These are phyloP conservation scores for Plasmodium inui DNA, from an alignment of 169 alveolate genomes.

Conservation along the genomic window DNA sequence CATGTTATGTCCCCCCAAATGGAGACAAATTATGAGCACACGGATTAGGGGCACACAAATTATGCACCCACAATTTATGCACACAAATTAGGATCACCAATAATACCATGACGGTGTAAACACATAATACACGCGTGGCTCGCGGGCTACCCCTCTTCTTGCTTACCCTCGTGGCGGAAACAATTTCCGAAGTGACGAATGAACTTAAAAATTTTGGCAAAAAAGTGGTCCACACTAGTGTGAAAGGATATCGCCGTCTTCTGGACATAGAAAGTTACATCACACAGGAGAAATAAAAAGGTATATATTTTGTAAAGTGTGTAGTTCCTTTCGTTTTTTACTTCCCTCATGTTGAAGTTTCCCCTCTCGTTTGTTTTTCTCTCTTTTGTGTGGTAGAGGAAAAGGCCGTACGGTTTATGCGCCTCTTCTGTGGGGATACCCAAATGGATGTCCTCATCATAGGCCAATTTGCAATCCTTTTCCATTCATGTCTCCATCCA, in stretches of 20 bases:
- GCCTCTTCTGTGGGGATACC: no score
- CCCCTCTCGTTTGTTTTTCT: slow-evolving; percentile 20
- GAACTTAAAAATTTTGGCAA: neutral
- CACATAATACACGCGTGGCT: neutral
- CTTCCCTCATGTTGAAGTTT: slow-evolving; percentile 7
- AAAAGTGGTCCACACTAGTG: neutral
- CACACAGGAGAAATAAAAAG: slow-evolving; percentile 10
- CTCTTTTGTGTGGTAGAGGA: neutral
- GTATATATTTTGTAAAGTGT: neutral
- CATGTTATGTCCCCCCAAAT: no score
- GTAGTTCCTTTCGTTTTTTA: neutral
- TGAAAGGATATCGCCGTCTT: slow-evolving; percentile 7
- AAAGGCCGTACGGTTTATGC: neutral
- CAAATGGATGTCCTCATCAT: no score
- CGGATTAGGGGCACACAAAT: neutral
- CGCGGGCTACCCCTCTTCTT: neutral
- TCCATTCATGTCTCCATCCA: no score
- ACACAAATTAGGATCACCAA: neutral
- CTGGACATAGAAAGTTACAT: neutral
- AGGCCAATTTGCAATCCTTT: no score
- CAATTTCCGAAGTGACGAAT: neutral
- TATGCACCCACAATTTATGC: no score
- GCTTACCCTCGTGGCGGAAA: neutral
- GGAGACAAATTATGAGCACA: neutral
- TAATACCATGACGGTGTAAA: neutral